A percentile compares a stretch with the other conserved stretches of the same genome.
phyloP scores from a whole-genome alignment of 176 grass and related monocot genomes.

The Aegilops umbellulata region DNA sequence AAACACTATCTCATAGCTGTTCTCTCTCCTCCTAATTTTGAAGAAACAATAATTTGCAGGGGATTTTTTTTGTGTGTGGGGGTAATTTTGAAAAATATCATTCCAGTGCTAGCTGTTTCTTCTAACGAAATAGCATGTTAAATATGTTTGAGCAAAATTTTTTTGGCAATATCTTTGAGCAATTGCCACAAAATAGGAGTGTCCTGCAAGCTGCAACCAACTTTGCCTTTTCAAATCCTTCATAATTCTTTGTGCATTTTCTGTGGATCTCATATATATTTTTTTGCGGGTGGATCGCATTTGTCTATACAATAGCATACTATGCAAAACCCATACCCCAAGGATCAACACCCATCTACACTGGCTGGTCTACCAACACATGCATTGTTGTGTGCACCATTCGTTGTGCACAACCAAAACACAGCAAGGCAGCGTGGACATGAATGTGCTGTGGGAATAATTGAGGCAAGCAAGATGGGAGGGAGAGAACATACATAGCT shows the following conservation, averaged over 20 bases:
- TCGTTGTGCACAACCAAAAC: constrained; percentile 39
- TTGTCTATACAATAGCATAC: neutral
- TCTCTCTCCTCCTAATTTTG: no score
- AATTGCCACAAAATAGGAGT: neutral
- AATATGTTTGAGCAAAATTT: no score
- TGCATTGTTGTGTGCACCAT: constrained; percentile 15
- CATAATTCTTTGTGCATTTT: neutral
- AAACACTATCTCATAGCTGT: neutral
- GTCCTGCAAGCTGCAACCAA: no score
- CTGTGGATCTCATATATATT: neutral
- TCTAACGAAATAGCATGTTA: neutral
- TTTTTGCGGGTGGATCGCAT: no score
- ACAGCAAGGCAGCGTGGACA: constrained; percentile 47
- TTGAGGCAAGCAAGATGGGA: constrained; percentile 11
- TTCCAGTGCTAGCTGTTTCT: neutral
- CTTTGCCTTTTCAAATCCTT: neutral
- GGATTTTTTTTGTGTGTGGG: no score
- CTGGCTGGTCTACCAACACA: constrained; percentile 29
- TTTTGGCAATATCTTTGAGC: no score
- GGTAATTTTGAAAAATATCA: neutral
- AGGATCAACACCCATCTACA: constrained; percentile 1
- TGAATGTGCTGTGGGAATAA: constrained; percentile 37
- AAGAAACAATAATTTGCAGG: no score
- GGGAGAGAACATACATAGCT: neutral
- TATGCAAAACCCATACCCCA: neutral